These are phyloP conservation scores for Passalora sequoiae DNA, from an alignment of 2,329 filamentous ascomycete genomes.

Conservation along the genomic window DNA sequence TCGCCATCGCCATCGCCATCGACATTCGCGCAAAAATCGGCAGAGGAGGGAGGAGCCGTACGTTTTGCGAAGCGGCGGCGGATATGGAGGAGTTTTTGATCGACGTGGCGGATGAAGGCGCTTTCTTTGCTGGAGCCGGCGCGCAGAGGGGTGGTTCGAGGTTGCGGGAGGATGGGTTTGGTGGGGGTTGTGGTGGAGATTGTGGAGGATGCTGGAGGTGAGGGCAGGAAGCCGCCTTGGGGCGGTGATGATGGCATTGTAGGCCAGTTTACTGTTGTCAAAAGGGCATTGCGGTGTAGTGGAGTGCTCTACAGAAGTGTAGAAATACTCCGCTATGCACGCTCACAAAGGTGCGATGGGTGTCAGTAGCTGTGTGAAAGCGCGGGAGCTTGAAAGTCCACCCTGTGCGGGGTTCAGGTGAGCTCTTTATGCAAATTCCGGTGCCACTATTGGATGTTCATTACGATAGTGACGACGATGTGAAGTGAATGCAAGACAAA, in stretches of 20 bases:
- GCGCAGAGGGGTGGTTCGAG: slow-evolving; percentile 49
- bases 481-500: too few species aligned
- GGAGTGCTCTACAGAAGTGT: too few species aligned
- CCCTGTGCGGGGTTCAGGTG: too few species aligned
- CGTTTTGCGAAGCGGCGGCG: slow-evolving; percentile 52
- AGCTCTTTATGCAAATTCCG: too few species aligned
- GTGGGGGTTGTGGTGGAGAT: slow-evolving; percentile 36
- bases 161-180: slow-evolving; percentile 44
- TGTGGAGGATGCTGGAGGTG: slow-evolving; percentile 47
- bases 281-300: too few species aligned
- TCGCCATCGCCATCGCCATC: slow-evolving; percentile 23
- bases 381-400: too few species aligned
- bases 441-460: too few species aligned
- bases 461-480: too few species aligned
- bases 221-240: slow-evolving; percentile 44
- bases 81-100: slow-evolving; percentile 48
- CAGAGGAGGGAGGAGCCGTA: slow-evolving; percentile 26
- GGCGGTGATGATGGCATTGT: slow-evolving; percentile 4
- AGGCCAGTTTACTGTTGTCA: too few species aligned
- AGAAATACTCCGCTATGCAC: too few species aligned
- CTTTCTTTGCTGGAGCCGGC: slow-evolving; percentile 56
- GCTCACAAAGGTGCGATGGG: too few species aligned
- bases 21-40: slow-evolving; percentile 17
- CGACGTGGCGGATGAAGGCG: slow-evolving; percentile 53
- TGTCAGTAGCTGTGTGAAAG: too few species aligned